Base-by-base conservation (phyloP, 495 filamentous ascomycete genomes). In the Geoglossum glabrum region DNA sequence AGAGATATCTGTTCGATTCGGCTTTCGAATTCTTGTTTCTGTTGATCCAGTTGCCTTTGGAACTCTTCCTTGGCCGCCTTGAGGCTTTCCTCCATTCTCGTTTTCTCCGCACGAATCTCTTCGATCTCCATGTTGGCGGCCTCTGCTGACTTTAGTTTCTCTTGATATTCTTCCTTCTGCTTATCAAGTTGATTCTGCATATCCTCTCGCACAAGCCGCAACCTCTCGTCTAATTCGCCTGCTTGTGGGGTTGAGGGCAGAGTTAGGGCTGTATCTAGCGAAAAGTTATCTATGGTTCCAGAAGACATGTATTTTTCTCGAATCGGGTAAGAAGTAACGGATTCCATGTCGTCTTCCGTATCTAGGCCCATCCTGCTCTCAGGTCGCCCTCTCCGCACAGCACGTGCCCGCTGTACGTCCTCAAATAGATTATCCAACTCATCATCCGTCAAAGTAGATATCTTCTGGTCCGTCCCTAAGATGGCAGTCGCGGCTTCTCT, bases 291-390 rank as follows among this genome's bases (percentile, higher is more conserved):
- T 40, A 95, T 75, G 3, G 93, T 99, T 15, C 89, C 89, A 65
- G 85, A 92, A 3, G 89, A 95, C 75, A 93, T 82, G 68, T 97
- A 96, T 65, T 99, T 99, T 60, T 99, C 92, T 47, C 92, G 77
- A 30, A 90, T 74, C 1, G 86, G 84, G 67, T 88, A 94, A 9
- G 89, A 95, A 31, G 83, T 84, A 25, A 87, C 79, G 0, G 90
- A 95, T 63, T 96, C 92, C 56, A 81, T 77, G 66, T 96, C 92
- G 55, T 95, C 87, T 51, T 95, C 87, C 36, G 79, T 76, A 28
- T 92, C 87, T 45, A 68, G 67, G 17, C 40, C 87, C 17, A 76
- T 38, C 46, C 74, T 59, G 57, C 71, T 75, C 57, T 78, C 75
- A 5, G 75, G 70, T 13, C 83, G 73, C 15, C 80, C 84, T 61